Percentiles rank a stretch among this genome's conserved stretches.
phyloP scores from a whole-genome alignment of 2,329 filamentous ascomycete species.

The Epichloe baconii region DNA sequence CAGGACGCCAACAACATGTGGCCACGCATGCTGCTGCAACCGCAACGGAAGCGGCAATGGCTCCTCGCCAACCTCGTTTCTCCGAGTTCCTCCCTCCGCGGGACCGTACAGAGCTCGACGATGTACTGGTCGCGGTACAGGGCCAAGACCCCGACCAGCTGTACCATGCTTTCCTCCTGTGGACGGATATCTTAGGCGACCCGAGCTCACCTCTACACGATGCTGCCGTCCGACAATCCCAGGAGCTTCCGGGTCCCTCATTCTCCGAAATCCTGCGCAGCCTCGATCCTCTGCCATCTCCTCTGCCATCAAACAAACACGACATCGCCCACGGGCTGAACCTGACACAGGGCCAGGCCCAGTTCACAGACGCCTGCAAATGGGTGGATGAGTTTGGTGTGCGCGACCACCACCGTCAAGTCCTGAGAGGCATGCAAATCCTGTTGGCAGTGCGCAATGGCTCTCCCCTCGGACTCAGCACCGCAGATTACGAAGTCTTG shows the following conservation, averaged over 20 bases:
- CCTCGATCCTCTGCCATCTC: constrained; percentile 44
- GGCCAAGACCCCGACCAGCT: constrained; percentile 13
- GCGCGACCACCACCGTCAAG: constrained; percentile 25
- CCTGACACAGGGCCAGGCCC: constrained; percentile 26
- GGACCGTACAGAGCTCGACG: constrained; percentile 11
- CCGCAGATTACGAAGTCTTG: constrained; percentile 31
- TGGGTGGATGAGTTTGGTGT: constrained; percentile 31
- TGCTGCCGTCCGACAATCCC: constrained; percentile 18
- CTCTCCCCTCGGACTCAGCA: constrained; percentile 15
- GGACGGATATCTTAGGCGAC: constrained; percentile 14
- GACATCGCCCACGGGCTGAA: constrained; percentile 32
- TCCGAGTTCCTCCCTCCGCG: constrained; percentile 6
- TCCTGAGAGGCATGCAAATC: constrained; percentile 23
- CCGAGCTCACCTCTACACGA: constrained; percentile 9
- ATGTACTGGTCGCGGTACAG: constrained; percentile 20
- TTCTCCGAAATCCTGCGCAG: constrained; percentile 52
- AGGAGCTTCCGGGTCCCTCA: constrained; percentile 34
- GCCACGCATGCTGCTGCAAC: constrained; percentile 10
- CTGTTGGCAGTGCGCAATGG: constrained; percentile 21
- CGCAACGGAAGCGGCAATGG: constrained; percentile 4
- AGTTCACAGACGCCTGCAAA: constrained; percentile 23
- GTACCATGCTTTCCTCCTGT: constrained; percentile 14
- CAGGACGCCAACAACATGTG: constrained; percentile 12
- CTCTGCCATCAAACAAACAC: constrained; percentile 29
- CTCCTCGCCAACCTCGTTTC: constrained; percentile 2